These are phyloP conservation scores for Rhytidiadelphus loreus DNA, from an alignment of 225 moss, liverwort and hornwort genomes.

Conservation along the genomic window DNA sequence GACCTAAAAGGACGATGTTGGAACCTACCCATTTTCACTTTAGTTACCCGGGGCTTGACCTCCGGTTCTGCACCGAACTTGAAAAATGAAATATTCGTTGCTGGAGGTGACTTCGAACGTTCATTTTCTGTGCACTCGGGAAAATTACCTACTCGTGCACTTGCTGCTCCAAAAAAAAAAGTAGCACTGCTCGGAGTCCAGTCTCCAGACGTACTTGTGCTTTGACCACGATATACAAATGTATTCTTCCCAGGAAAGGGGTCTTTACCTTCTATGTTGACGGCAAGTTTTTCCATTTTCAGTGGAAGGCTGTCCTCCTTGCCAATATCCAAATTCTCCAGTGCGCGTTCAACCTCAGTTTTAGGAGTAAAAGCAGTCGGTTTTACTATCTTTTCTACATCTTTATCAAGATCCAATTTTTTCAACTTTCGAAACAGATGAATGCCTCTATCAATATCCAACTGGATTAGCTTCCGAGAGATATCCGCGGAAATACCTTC, in stretches of 20 bases:
- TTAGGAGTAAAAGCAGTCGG: background rate
- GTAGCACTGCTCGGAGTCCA: background rate
- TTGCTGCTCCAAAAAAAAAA: conserved; percentile 18
- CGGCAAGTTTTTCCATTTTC: conserved; percentile 19
- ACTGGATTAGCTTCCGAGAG: background rate
- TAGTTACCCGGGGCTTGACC: background rate
- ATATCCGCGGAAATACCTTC: background rate
- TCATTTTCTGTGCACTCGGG: background rate
- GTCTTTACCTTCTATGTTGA: background rate
- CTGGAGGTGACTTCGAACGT: background rate
- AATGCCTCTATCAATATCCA: conserved; percentile 20
- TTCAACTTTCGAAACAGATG: background rate
- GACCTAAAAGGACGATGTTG: conserved; percentile 16
- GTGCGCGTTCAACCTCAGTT: background rate
- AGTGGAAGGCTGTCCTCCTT: conserved; percentile 1
- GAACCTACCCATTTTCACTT: conserved; percentile 33
- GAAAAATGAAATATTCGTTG: conserved; percentile 14
- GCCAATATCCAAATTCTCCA: conserved; percentile 17
- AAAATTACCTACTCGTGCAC: background rate
- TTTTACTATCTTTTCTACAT: background rate
- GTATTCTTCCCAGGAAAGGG: background rate
- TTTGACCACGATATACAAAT: conserved; percentile 1
- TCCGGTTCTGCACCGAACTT: conserved; percentile 43
- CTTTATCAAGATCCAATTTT: background rate
- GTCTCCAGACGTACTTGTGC: background rate